Evolutionary conservation across 1,284 basidiomycete genomes (phyloP), one percentile per base, ranked within the genome.

Genomic region (Sphaerobolus stellatus): DNA sequence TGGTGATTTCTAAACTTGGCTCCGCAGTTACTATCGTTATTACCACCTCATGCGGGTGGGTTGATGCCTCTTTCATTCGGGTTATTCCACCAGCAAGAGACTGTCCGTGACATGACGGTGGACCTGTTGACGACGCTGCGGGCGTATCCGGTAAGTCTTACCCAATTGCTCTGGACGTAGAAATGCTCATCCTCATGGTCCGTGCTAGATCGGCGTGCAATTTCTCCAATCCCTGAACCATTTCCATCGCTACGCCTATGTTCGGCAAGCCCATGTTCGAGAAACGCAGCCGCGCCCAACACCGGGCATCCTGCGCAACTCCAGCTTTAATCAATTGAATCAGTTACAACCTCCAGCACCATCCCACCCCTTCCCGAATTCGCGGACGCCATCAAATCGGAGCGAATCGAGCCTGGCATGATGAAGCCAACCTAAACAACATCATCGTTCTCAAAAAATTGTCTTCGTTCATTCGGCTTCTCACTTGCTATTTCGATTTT

Each of bases 191-290:
- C 50, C 36, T 54, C 8, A 58, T 59, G 2, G 38, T 46, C 24
- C n/a, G 29, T 29, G 20, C 28, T 64, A 96, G 93, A 83, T 95
- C 58, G 95, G 96, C 0, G 78, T 87, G 25, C 80, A 92, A 56
- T 94, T 90, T 64, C 73, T 98, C 25, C 84, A 90, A 64, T 75
- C 82, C 8, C 80, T 99, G 52, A 98, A 97, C 68, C 88, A 92
- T 64, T 98, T 95, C 68, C 92, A 97, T 65, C 84, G 93, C 1
- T 88, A 92, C 56, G 90, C 92, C 2, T 92, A 89, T 64, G 85
- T 90, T 20, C 79, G 88, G 49, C 84, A 86, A 63, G 86, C 86
- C 0, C 78, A 86, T 61, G 79, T 79, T 31, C 74, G 81, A 47
- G 82, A 88, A 59, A 70, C 71, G 36, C 73, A 38, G 22, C n/a